phyloP scores from a whole-genome alignment of 2,329 filamentous ascomycete species.

The Colletotrichum sp. region DNA sequence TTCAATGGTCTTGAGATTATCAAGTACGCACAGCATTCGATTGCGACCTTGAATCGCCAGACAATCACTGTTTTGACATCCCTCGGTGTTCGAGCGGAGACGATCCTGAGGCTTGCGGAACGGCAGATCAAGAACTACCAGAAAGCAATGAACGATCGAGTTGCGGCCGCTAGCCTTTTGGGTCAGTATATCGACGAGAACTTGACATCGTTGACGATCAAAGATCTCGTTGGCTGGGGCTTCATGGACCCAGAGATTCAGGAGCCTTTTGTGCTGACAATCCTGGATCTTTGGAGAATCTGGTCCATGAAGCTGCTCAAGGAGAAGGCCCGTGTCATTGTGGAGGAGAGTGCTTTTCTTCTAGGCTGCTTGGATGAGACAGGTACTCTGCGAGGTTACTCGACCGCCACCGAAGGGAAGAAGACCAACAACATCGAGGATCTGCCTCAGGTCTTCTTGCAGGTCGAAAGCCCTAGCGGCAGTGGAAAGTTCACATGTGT shows the following conservation, averaged over 20 bases:
- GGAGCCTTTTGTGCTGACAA: constrained; percentile 83
- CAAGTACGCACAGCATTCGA: constrained; percentile 75
- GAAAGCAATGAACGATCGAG: constrained; percentile 69
- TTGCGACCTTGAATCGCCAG: constrained; percentile 86
- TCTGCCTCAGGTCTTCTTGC: constrained; percentile 88
- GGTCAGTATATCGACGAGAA: constrained; percentile 84
- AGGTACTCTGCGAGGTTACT: constrained; percentile 74
- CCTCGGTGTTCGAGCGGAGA: constrained; percentile 71
- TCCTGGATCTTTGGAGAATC: constrained; percentile 83
- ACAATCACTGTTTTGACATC: constrained; percentile 84
- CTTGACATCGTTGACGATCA: constrained; percentile 75
- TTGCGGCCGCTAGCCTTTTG: constrained; percentile 70
- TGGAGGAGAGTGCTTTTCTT: constrained; percentile 85
- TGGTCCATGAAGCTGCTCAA: constrained; percentile 92
- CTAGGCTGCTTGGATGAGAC: constrained; percentile 92
- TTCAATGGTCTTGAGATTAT: constrained; percentile 85
- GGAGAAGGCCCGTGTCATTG: constrained; percentile 85
- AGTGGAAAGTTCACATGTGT: constrained; percentile 67
- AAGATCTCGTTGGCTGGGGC: constrained; percentile 77
- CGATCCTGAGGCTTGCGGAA: constrained; percentile 72
- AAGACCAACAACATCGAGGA: constrained; percentile 49
- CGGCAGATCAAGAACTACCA: constrained; percentile 73
- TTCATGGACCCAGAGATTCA: constrained; percentile 68
- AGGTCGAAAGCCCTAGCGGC: constrained; percentile 68
- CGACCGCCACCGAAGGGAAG: constrained; percentile 46